Evolutionary conservation across 2,329 filamentous ascomycete genomes (phyloP).

Genomic region (Arachnopeziza araneosa): DNA sequence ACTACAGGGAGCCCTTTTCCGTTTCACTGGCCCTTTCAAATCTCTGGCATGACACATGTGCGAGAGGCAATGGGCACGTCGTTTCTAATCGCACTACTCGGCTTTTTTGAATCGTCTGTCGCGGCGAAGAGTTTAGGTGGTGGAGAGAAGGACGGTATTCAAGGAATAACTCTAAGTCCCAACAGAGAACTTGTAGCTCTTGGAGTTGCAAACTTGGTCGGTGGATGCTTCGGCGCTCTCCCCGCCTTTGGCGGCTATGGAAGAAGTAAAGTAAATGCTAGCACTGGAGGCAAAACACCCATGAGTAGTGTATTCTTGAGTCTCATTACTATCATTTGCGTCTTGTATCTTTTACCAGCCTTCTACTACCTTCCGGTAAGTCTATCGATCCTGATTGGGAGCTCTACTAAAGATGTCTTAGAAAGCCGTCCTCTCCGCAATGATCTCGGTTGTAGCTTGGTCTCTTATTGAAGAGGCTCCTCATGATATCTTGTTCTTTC

Average conservation of each 20-base stretch:
- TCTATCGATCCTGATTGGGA: constrained; percentile 22
- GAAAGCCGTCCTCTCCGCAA: constrained; percentile 89
- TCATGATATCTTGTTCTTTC: constrained; percentile 86
- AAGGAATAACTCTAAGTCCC: constrained; percentile 76
- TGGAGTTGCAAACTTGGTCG: constrained; percentile 84
- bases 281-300: constrained; percentile 84
- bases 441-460: constrained; percentile 94
- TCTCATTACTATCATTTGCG: constrained; percentile 73
- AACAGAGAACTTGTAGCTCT: constrained; percentile 92
- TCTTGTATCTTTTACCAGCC: constrained; percentile 78
- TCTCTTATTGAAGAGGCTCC: constrained; percentile 94
- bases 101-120: constrained; percentile 98
- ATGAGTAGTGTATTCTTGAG: constrained; percentile 90
- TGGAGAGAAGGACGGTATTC: constrained; percentile 56
- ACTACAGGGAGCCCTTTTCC: constrained; percentile 66
- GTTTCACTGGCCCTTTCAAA: constrained; percentile 81
- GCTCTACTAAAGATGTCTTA: constrained; percentile 33
- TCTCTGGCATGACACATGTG: constrained; percentile 72
- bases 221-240: constrained; percentile 85
- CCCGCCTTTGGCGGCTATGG: constrained; percentile 96
- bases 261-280: constrained; percentile 88
- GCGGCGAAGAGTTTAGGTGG: constrained; percentile 83
- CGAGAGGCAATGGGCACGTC: constrained; percentile 83
- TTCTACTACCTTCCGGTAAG: constrained; percentile 93
- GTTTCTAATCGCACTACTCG: constrained; percentile 87